Base-by-base conservation (phyloP, 371 early-diverging fungal genomes). In the Saksenaea vasiformis region DNA sequence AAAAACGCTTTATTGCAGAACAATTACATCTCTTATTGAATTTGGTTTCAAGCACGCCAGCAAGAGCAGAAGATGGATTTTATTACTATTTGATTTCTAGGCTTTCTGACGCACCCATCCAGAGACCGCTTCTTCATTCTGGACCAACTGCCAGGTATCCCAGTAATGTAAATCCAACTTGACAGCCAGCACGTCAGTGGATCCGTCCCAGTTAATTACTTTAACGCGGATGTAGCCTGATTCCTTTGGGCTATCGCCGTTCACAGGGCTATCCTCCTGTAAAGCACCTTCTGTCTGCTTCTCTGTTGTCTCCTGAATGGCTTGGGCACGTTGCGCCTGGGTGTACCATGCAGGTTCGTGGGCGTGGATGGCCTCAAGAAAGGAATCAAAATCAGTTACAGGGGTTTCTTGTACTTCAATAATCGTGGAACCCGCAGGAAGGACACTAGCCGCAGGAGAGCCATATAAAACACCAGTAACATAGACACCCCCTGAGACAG, bases 161-260 rank as follows among this genome's bases (percentile, higher is more conserved):
- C 91, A 91, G 64, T 89, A 91, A 69, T 89, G 89, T 22, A 85
- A 71, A 78, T 90, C 91, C 26, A 90, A 58, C 47, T 89, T 87
- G 66, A 91, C 66, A 34, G 90, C 88, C 34, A 88, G 79, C 31
- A 91, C 89, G 8, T 81, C 76, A 0, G 85, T 81, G 4, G 80
- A 79, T 8, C 78, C 82, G 22, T 77, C 78, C 8, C 88, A 77
- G 56, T 83, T 85, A 26, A 88, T 79, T 1, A 88, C 88, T 59
- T 86, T 90, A 69, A 91, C 72, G 0, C 91, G 85, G 35, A 91
- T 77, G 62, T 90, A 91, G 3, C 84, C 87, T 57, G 82, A 83
- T 5, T 78, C 78, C 41, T 79, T 79, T 31, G 31, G 2, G 22
- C 76, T 76, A 24, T 82, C 77, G 22, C 82, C 78, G 14, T 80